Percentiles rank a stretch among this genome's conserved stretches.
Conservation (phyloP, 495 filamentous ascomycete genomes). For the Delitschia confertaspora region DNA sequence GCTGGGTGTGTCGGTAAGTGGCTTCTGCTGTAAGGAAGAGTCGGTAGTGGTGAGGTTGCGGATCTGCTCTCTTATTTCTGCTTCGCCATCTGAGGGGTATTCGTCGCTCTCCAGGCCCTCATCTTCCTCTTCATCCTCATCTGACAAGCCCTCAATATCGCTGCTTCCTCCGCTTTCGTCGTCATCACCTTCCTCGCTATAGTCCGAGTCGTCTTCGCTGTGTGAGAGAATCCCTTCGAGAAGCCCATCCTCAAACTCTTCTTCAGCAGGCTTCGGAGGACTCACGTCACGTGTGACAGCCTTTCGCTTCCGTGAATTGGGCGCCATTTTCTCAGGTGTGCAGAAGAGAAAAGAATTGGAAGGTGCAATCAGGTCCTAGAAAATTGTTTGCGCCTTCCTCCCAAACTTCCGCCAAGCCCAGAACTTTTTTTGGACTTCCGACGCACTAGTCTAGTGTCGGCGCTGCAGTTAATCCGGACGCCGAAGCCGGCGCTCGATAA, state of each 20-base stretch:
- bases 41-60: conserved; percentile 25
- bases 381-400: too few relatives aligned
- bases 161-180: conserved; percentile 30
- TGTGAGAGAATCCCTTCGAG: conserved; percentile 57
- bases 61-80: conserved; percentile 30
- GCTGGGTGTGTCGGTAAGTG: conserved; percentile 13
- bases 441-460: too few relatives aligned
- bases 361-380: not conserved
- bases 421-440: too few relatives aligned
- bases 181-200: conserved; percentile 33
- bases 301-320: conserved; percentile 22
- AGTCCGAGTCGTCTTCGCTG: conserved; percentile 40
- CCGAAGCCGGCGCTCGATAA: too few relatives aligned
- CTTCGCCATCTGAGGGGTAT: conserved; percentile 46
- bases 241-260: conserved; percentile 55
- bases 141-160: conserved; percentile 8
- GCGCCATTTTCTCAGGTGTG: conserved; percentile 18
- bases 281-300: conserved; percentile 16
- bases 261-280: conserved; percentile 31
- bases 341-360: not conserved
- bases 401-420: not conserved
- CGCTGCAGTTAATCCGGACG: too few relatives aligned
- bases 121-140: conserved; percentile 44
- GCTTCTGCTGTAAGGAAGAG: conserved; percentile 19
- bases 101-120: conserved; percentile 49